Base-by-base conservation (phyloP, 352 stramenopile genomes). In the Phytophthora citricola region DNA sequence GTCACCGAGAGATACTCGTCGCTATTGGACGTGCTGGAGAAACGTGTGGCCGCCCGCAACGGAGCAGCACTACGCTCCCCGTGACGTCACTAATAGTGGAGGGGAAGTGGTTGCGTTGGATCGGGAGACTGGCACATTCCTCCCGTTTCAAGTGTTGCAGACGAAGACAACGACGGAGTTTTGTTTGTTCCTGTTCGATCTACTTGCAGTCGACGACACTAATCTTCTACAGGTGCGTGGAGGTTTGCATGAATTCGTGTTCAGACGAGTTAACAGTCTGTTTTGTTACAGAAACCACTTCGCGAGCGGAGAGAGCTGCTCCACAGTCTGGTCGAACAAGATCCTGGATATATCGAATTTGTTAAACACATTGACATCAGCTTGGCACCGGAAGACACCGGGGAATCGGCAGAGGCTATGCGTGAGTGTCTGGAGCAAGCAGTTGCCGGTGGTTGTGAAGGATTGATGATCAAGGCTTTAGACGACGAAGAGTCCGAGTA, bases 61-160 rank as follows among this genome's bases (percentile, higher is more conserved):
- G 46, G 36, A 50, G 36, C 20, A 38, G 39, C 26, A 9, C 32
- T 52, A 59, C 14, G 17, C 3, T 50, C 40, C 39, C 9, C 4
- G 60, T 76, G 8, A 48, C 56, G 15, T 78, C 86, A 11, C 27
- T 92, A 8, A 89, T 93, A 45, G 47, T 93, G 17, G 87, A 95
- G 34, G 87, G 10, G 87, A 95, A 45, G 80, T 93, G 17, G 87
- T 95, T 36, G 87, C 87, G 1, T 46, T 93, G 20, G 80, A 93
- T 56, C 74, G 81, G 4, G 29, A 58, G 15, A 89, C 73, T 11
- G 44, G 69, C 29, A 60, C 57, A 5, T 85, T 93, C 52, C 75
- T 82, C 27, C 82, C 85, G 27, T 95, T 95, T 59, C 87, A 95
- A 62, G 79, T 92, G 11, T 66, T 95, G 44, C 87, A 95, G 57